Evolutionary conservation across 2,329 filamentous ascomycete species (phyloP).

Genomic region (Celoporthe dispersa): DNA sequence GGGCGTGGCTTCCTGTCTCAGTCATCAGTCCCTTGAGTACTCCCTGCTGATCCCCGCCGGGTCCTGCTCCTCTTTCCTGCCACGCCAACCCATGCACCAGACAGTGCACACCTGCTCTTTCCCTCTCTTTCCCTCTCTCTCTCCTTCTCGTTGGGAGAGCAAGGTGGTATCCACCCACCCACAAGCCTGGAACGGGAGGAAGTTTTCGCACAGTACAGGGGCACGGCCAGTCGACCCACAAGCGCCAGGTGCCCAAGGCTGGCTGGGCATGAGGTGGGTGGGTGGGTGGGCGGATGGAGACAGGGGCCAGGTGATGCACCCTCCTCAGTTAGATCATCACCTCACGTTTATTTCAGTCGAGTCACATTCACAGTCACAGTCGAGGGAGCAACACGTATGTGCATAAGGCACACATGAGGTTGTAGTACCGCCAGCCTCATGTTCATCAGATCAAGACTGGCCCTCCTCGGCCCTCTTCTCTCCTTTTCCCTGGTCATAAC

Average conservation of each 20-base stretch:
- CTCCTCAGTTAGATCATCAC: constrained; percentile 2
- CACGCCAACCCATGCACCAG: constrained; percentile 4
- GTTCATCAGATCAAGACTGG: not conserved
- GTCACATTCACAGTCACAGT: not conserved
- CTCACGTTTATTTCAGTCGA: not conserved
- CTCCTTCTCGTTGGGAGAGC: not conserved
- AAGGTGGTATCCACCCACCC: not conserved
- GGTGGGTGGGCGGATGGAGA: not conserved
- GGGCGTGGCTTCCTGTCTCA: constrained; percentile 22
- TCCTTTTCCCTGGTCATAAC: not conserved
- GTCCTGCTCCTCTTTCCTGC: not conserved
- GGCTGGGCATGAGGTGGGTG: not conserved
- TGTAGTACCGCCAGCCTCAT: not conserved
- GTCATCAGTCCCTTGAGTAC: constrained; percentile 2
- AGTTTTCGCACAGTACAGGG: not conserved
- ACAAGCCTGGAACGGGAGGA: not conserved
- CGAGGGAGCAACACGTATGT: not conserved
- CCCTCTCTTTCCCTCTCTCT: not conserved
- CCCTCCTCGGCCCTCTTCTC: not conserved
- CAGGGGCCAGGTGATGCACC: not conserved
- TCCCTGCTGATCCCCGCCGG: not conserved
- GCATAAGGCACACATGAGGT: not conserved
- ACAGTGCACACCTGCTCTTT: not conserved
- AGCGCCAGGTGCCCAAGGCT: not conserved
- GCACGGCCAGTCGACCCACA: not conserved